Base-by-base conservation (phyloP, 2,329 filamentous ascomycete genomes). In the Canariomyces notabilis region DNA sequence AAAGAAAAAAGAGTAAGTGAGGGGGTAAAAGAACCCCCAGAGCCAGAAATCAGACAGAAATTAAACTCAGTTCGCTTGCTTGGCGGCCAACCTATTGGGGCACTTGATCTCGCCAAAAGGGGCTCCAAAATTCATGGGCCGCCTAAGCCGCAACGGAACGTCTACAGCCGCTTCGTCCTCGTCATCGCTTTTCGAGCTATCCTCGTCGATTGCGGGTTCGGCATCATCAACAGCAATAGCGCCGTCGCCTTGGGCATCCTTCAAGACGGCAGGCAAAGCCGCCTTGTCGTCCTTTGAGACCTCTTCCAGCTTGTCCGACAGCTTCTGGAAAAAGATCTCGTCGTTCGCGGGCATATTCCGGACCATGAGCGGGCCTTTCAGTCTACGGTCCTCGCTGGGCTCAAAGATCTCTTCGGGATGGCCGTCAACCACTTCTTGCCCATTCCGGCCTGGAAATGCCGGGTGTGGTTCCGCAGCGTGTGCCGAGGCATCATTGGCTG, bases 271-370 rank as follows among this genome's bases (percentile, higher is more conserved):
- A 1, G 76, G 76, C 0, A 74, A 63, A 1, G 70, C 66, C 31
- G 75, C 70, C 16, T 70, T 32, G 26, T 45, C 64, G 12, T 67
- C 69, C 42, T 66, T 69, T 46, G 70, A 70, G 34, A 76, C 71
- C 33, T 72, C 67, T 47, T 75, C 68, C 2, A 80, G 67, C 57
- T 74, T 79, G 56, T 75, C 68, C 31, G 73, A 70, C 14, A 80
- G 59, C 48, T 65, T 64, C 36, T 65, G 64, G 40, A 76, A 72
- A 51, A 80, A 80, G 18, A 73, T 63, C 53, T 79, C 76, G 48
- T 80, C 77, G 39, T 76, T 68, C 1, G 73, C 74, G 1, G 76
- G 75, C 48, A 75, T 73, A 51, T 80, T 80, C 48, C 70, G 68
- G 31, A 80, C 65, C 64, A 74, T 75, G 40, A 80, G 55, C 7